Percentiles rank a stretch among this genome's conserved stretches.
phyloP scores from a whole-genome alignment of 169 alveolate genomes.

The Cryptosporidium andersoni region DNA sequence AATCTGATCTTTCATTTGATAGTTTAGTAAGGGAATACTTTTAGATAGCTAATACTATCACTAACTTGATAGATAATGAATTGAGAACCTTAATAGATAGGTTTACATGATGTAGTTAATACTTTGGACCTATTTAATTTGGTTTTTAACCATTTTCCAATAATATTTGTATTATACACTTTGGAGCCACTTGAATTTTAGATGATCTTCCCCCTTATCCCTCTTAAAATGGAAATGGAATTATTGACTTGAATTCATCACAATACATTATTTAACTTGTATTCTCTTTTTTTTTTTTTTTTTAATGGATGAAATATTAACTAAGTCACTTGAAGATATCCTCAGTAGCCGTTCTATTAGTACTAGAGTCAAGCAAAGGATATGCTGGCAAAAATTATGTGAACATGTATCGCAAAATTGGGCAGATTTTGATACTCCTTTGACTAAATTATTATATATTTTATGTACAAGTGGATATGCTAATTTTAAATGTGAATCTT shows the following conservation, averaged over 20 bases:
- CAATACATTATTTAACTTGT: too few species aligned
- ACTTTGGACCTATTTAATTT: too few species aligned
- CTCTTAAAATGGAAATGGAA: too few species aligned
- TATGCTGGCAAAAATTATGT: conserved; percentile 34
- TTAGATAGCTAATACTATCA: conserved; percentile 10
- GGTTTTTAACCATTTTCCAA: too few species aligned
- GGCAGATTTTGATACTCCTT: background rate
- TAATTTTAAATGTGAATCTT: conserved; percentile 17
- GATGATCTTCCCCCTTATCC: too few species aligned
- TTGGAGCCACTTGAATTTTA: too few species aligned
- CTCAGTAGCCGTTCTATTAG: conserved; percentile 6
- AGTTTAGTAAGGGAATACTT: conserved; percentile 44
- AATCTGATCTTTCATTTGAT: conserved; percentile 69
- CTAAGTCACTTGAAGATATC: conserved; percentile 7
- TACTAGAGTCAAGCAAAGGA: conserved; percentile 19
- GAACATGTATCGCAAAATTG: background rate
- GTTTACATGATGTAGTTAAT: too few species aligned
- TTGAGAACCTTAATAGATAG: too few species aligned
- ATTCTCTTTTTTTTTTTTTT: too few species aligned
- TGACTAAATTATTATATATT: background rate
- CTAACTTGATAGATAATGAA: too few species aligned
- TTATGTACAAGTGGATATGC: background rate
- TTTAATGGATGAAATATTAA: conserved; percentile 15
- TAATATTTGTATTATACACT: too few species aligned
- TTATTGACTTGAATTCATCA: too few species aligned